Evolutionary conservation across 1,139 yeast species (phyloP), one percentile per base, ranked within the genome.

Genomic region (Candida sp.): DNA sequence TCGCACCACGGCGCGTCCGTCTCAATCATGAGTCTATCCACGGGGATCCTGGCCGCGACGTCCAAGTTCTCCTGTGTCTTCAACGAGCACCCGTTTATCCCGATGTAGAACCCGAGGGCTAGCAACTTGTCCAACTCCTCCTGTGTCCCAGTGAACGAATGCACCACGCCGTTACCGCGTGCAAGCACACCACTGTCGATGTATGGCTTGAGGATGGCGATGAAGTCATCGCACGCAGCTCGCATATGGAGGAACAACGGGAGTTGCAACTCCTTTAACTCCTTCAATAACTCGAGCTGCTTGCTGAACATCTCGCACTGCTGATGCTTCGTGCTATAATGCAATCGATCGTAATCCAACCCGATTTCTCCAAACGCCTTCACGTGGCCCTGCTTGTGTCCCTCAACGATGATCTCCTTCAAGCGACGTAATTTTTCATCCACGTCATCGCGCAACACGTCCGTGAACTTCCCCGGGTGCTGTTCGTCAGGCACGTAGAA

Each of bases 1-100:
- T 93, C 98, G 71, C 99, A 94, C 99, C 99, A 94, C 1, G 99
- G 99, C 1, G 98, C 93, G 70, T 94, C 98, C 0, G 98, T 93
- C 67, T 94, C 99, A 25, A 94, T 80, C 81, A 94, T 71, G 38
- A 94, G 68, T 59, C 77, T 78, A 8, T 85, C 82, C 7, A 84
- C 62, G 0, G 99, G 99, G 8, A 94, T 80, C 35, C 69, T 63
- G 41, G 75, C 72, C 0, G 88, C 91, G 11, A 87, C 93, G 22
- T 77, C 75, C 8, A 93, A 68, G 62, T 90, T 91, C 54, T 88
- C 93, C 51, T 83, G 82, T 0, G 90, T 83, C 63, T 89, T 88
- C 55, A 96, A 77, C 3, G 98, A 92, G 62, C 99, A 94, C 1
- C 99, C 99, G 65, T 94, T 94, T 55, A 94, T 75, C 39, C 98